phyloP scores from a whole-genome alignment of 495 filamentous ascomycete genomes.

The Aspergillus campestris region DNA sequence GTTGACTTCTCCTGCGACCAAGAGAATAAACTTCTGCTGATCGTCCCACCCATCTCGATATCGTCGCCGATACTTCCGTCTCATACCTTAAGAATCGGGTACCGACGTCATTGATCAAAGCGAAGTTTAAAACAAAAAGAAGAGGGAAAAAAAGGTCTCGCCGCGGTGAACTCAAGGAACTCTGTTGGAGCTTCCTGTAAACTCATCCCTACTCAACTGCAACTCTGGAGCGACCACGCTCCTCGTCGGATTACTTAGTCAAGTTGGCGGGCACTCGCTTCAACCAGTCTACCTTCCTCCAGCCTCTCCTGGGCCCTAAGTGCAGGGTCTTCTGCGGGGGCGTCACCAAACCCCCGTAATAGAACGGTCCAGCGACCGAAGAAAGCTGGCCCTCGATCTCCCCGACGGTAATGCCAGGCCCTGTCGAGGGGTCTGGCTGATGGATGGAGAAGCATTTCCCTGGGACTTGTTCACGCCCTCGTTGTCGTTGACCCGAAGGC shows the following conservation, averaged over 20 bases:
- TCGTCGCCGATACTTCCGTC: no score
- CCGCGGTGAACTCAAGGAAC: constrained; percentile 3
- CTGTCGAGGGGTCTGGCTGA: constrained; percentile 40
- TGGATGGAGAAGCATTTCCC: constrained; percentile 34
- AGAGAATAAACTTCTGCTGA: no score
- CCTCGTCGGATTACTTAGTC: constrained; percentile 47
- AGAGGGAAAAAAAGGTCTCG: background rate
- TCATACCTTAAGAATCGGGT: no score
- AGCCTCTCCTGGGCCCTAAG: constrained; percentile 88
- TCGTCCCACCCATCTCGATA: no score
- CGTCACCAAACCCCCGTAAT: constrained; percentile 97
- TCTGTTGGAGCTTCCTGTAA: constrained; percentile 9
- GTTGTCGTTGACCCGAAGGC: constrained; percentile 13
- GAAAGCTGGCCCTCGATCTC: constrained; percentile 34
- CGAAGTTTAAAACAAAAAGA: background rate
- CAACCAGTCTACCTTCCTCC: constrained; percentile 69
- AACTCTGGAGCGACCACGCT: constrained; percentile 33
- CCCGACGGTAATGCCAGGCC: constrained; percentile 38
- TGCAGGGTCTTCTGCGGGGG: constrained; percentile 90
- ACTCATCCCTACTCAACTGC: constrained; percentile 9
- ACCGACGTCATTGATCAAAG: no score
- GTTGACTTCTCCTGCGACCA: no score
- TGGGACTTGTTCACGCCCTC: constrained; percentile 27
- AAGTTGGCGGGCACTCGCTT: constrained; percentile 95
- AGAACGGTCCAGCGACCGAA: constrained; percentile 38